Percentiles rank a stretch among this genome's conserved stretches.
Conservation (phyloP, 768 basidiomycete genomes). For the Pilatotrama ljubarskyi region DNA sequence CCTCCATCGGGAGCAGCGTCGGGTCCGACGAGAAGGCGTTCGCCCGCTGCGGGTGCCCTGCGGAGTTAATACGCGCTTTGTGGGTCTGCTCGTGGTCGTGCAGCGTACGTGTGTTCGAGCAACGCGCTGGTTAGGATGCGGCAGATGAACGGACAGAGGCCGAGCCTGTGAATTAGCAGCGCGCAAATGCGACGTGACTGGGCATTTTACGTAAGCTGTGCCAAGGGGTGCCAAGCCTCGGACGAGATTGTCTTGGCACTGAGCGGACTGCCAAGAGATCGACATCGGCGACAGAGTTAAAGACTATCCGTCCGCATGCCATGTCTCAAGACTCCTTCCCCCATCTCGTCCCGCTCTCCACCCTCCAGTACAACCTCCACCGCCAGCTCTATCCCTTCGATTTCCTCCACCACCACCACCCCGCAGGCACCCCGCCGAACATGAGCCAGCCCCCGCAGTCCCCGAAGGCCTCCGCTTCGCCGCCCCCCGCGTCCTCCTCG, state of each 20-base stretch:
- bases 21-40: neutral
- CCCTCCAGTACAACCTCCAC: constrained; percentile 31
- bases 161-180: neutral
- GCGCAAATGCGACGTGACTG: neutral
- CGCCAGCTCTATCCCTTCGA: constrained; percentile 28
- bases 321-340: constrained; percentile 20
- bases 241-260: constrained; percentile 21
- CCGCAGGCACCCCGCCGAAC: neutral
- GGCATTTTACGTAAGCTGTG: constrained; percentile 8
- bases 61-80: constrained; percentile 8
- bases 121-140: neutral
- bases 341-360: constrained; percentile 32
- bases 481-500: constrained; percentile 36
- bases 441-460: constrained; percentile 18
- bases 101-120: neutral
- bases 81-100: neutral
- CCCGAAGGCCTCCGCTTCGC: constrained; percentile 19
- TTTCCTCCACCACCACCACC: constrained; percentile 7
- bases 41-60: neutral
- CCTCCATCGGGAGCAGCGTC: neutral
- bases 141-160: neutral
- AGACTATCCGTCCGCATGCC: constrained; percentile 16
- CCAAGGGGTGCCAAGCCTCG: constrained; percentile 21
- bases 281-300: constrained; percentile 23
- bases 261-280: constrained; percentile 26